A percentile compares a stretch with the other conserved stretches of the same genome.
These are phyloP conservation scores for Sugiyamaella boreocaroliniensis DNA, from an alignment of 805 yeast species.

Conservation along the genomic window DNA sequence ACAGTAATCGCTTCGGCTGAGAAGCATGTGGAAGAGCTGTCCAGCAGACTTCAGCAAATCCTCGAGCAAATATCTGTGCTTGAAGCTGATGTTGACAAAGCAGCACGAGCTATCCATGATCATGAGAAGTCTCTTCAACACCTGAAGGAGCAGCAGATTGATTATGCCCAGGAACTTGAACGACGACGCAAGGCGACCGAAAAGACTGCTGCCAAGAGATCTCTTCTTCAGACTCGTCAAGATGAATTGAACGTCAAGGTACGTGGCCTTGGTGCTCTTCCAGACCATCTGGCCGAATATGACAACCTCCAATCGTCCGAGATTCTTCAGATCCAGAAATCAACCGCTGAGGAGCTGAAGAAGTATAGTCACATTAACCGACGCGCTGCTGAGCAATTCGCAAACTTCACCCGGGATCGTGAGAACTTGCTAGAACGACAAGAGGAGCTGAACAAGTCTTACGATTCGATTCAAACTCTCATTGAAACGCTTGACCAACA, in stretches of 20 bases:
- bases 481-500: conserved; percentile 64
- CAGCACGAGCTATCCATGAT: conserved; percentile 23
- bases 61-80: conserved; percentile 9
- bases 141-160: conserved; percentile 52
- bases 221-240: conserved; percentile 51
- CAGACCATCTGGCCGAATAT: conserved; percentile 63
- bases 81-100: conserved; percentile 10
- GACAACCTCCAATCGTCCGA: conserved; percentile 43
- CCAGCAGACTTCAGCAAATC: conserved; percentile 17
- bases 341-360: conserved; percentile 50
- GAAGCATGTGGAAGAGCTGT: conserved; percentile 25
- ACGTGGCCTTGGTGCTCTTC: conserved; percentile 79
- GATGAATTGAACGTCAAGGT: conserved; percentile 68
- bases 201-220: conserved; percentile 53
- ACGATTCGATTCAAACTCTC: conserved; percentile 63
- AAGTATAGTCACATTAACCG: conserved; percentile 74
- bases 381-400: conserved; percentile 80
- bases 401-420: conserved; percentile 64
- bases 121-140: conserved; percentile 40
- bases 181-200: conserved; percentile 59
- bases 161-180: conserved; percentile 50
- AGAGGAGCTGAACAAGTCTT: conserved; percentile 62
- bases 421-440: conserved; percentile 60
- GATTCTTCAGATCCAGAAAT: conserved; percentile 47
- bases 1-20: conserved; percentile 15